Evolutionary conservation across 106 monocot genomes (phyloP).

Genomic region (Xerophyta viscosa): DNA sequence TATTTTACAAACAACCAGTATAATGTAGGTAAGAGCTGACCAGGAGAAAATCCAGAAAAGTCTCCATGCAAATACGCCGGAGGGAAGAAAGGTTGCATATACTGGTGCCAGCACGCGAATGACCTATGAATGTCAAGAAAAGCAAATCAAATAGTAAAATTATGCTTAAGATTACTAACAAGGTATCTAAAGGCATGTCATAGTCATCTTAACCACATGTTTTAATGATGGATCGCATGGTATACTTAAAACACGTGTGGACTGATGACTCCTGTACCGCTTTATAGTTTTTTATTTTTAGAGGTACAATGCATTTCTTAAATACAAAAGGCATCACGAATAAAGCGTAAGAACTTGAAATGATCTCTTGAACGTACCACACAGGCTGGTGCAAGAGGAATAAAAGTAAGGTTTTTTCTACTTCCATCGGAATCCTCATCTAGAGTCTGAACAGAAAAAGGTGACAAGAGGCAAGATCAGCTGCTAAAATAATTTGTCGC

Average conservation of each 20-base stretch:
- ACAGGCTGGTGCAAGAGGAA: slow-evolving; percentile 94
- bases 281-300: no score
- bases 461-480: no score
- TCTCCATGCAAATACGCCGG: slow-evolving; percentile 53
- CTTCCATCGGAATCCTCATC: slow-evolving; percentile 67
- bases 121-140: slow-evolving; percentile 36
- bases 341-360: no score
- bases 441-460: slow-evolving; percentile 46
- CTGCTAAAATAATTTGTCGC: no score
- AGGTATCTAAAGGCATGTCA: no score
- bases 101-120: slow-evolving; percentile 78
- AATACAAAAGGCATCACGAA: not conserved
- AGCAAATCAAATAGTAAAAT: no score
- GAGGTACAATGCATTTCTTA: no score
- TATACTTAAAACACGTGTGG: no score
- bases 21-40: slow-evolving; percentile 51
- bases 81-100: slow-evolving; percentile 49
- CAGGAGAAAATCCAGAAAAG: slow-evolving; percentile 48
- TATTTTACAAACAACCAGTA: slow-evolving; percentile 56
- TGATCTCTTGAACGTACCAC: slow-evolving; percentile 36
- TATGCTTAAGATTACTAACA: no score
- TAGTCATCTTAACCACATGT: no score
- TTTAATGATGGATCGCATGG: no score
- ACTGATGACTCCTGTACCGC: no score
- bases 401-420: slow-evolving; percentile 68